Evolutionary conservation across 257 asterid species (phyloP).

Genomic region (Nemophila menziesii): DNA sequence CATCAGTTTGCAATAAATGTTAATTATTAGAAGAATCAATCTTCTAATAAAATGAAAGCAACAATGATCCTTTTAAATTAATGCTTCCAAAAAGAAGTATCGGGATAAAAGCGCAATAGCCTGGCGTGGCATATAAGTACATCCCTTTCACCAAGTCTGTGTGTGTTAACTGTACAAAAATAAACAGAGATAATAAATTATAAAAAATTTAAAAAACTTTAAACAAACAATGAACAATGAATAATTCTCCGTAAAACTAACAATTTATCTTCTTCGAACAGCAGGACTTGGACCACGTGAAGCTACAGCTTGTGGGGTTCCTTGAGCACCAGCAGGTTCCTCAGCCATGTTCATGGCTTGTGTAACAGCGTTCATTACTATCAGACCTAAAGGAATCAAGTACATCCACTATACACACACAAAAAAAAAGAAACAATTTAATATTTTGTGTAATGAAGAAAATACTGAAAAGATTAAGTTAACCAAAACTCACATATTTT

Average conservation of each 20-base stretch:
- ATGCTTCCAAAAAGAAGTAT: no score
- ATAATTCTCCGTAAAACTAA: constrained; percentile 1
- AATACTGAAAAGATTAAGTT: constrained; percentile 2
- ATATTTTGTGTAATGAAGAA: neutral
- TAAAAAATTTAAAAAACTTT: neutral
- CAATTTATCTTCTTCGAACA: constrained; percentile 70
- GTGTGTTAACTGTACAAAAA: neutral
- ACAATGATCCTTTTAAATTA: neutral
- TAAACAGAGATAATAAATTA: neutral
- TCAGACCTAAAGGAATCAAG: constrained; percentile 86
- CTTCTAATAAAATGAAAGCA: neutral
- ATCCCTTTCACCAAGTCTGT: neutral
- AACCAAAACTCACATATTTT: constrained; percentile 62
- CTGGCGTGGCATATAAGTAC: neutral
- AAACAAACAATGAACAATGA: constrained; percentile 16
- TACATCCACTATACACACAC: constrained; percentile 99
- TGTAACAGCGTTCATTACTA: constrained; percentile 86
- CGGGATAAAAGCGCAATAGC: neutral
- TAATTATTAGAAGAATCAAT: no score
- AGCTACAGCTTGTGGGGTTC: constrained; percentile 50
- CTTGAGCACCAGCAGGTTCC: constrained; percentile 63
- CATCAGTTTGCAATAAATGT: no score
- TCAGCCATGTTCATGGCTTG: constrained; percentile 95
- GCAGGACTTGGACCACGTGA: constrained; percentile 60
- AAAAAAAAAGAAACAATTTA: constrained; percentile 7